Evolutionary conservation across 2,329 filamentous ascomycete genomes (phyloP), one percentile per base, ranked within the genome.

Genomic region (Lasiodiplodia sp.): DNA sequence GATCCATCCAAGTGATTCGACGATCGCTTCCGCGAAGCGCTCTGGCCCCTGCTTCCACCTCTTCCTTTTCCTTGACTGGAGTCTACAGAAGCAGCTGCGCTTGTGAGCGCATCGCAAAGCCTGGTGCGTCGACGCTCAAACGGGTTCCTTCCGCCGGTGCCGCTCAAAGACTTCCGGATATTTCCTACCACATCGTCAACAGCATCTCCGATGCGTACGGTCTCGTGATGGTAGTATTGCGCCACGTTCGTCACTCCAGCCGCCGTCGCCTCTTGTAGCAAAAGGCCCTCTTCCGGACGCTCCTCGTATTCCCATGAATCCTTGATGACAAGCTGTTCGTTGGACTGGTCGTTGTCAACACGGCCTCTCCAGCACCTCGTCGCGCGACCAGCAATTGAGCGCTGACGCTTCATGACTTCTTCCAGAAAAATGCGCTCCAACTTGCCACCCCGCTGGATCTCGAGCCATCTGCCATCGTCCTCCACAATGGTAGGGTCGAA

Each of bases 401-500:
- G 66, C 56, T 67, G 53, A 25, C 62, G 70, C 63, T 72, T 72
- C 25, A 75, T 68, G 2, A 73, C 57, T 56, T 69, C 62, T 57
- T 73, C 67, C 40, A 75, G 53, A 66, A 71, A 40, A 44, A 75
- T 66, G 37, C 71, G 73, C 69, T 75, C 70, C 31, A 49, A 71
- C 12, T 67, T n/a, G 56, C 68, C 67, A 44, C 83, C 68, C 65
- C 77, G 79, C 58, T 79, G 53, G 62, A 86, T 81, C 67, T 81
- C 70, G 40, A 85, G 81, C 68, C 77, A 82, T 40, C 76, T 68
- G 56, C 73, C 70, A 52, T 78, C 70, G 25, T 66, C 67, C 40
- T 71, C 76, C 1, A 76, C 74, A 40, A 86, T 81, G 3, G 79
- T 84, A 11, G 78, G 79, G 71, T 86, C 79, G 66, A 84, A 84